Percentiles rank a stretch among this genome's conserved stretches.
Evolutionary conservation across 768 basidiomycete genomes (phyloP).

Genomic region (Phlebiopsis flavidoalba): DNA sequence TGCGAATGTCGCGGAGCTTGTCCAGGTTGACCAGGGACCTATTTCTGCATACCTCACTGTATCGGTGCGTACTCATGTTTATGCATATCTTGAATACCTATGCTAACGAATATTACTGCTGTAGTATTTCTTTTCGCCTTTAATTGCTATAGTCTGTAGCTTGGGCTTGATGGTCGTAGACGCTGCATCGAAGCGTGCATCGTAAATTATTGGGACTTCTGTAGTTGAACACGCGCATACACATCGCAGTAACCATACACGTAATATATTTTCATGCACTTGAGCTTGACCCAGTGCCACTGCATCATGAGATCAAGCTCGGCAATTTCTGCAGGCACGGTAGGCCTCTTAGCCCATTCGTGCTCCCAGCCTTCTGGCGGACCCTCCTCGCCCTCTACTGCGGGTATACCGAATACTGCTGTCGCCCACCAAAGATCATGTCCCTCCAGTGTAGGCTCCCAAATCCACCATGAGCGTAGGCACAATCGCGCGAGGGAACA

Average conservation of each 20-base stretch:
- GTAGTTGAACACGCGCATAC: too few relatives aligned
- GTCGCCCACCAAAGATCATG: slow-evolving; percentile 55
- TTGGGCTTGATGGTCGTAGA: slow-evolving; percentile 22
- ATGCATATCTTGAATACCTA: neutral
- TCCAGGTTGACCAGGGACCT: slow-evolving; percentile 23
- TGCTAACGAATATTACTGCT: neutral
- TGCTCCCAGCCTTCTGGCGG: slow-evolving; percentile 37
- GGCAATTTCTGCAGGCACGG: slow-evolving; percentile 34
- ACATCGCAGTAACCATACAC: too few relatives aligned
- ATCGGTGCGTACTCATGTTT: slow-evolving; percentile 19
- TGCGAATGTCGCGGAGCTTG: slow-evolving; percentile 24
- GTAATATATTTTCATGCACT: too few relatives aligned
- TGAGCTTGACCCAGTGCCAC: too few relatives aligned
- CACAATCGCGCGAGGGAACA: slow-evolving; percentile 61
- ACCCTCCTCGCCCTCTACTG: slow-evolving; percentile 29
- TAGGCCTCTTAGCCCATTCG: slow-evolving; percentile 45
- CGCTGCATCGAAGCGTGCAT: slow-evolving; percentile 1
- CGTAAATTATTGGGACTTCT: too few relatives aligned
- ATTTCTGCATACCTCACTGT: slow-evolving; percentile 25
- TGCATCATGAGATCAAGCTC: neutral
- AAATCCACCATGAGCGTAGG: slow-evolving; percentile 56
- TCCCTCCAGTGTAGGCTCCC: slow-evolving; percentile 23
- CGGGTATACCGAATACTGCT: slow-evolving; percentile 60
- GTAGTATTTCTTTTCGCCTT: slow-evolving; percentile 24
- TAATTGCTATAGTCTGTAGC: slow-evolving; percentile 23